These are phyloP conservation scores for Ceratocystis albifundus DNA, from an alignment of 2,329 filamentous ascomycete species.

Conservation along the genomic window DNA sequence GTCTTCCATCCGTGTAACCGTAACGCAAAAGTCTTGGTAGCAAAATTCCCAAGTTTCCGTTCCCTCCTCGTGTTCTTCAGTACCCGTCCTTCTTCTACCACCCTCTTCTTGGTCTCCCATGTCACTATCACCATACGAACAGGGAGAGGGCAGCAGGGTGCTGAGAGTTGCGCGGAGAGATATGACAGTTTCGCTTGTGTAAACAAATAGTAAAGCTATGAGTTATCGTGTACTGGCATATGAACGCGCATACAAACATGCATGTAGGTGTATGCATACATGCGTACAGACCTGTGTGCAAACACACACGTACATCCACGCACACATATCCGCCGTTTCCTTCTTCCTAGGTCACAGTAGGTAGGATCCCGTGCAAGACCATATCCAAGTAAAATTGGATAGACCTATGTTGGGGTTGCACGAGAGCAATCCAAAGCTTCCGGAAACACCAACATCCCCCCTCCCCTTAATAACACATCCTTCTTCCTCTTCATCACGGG, in stretches of 20 bases:
- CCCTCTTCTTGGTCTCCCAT: too few relatives aligned
- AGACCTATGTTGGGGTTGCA: neutral
- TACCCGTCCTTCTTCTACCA: too few relatives aligned
- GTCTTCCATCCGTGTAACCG: neutral
- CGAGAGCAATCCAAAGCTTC: neutral
- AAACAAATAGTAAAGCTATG: neutral
- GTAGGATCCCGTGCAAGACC: slow-evolving; percentile 6
- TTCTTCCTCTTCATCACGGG: neutral
- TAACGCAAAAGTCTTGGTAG: neutral
- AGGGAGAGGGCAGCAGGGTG: too few relatives aligned
- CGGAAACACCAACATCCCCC: neutral
- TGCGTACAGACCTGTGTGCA: neutral
- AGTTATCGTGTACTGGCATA: neutral
- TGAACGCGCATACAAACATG: neutral
- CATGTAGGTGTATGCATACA: neutral
- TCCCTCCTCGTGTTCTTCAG: neutral
- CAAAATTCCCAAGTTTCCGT: neutral
- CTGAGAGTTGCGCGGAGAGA: too few relatives aligned
- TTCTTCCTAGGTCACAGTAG: neutral
- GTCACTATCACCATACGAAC: too few relatives aligned
- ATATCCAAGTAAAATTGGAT: neutral
- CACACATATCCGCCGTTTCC: neutral
- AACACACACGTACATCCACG: neutral
- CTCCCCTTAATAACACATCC: neutral
- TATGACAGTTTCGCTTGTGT: too few relatives aligned